Percentiles rank a stretch among this genome's conserved stretches.
Evolutionary conservation across 495 filamentous ascomycete species (phyloP).

Genomic region (Letharia lupina): DNA sequence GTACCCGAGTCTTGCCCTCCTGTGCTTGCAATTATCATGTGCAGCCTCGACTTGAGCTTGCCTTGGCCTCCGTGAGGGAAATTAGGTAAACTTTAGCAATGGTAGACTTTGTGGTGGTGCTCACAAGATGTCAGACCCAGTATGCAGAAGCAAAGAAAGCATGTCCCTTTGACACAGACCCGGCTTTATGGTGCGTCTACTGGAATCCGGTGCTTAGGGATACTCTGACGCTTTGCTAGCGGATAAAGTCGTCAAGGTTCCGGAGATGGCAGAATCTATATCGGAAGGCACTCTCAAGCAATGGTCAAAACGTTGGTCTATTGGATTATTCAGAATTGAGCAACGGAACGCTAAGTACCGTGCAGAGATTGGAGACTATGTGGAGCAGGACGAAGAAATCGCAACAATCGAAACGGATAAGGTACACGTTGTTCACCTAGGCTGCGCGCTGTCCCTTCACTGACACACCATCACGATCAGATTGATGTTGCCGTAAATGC

Average conservation of each 20-base stretch:
- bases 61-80: not conserved
- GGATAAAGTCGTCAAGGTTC: conserved; percentile 83
- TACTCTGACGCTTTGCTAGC: conserved; percentile 36
- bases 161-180: not conserved
- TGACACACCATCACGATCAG: conserved; percentile 37
- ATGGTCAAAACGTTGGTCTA: conserved; percentile 68
- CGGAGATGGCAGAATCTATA: conserved; percentile 97
- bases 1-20: not conserved
- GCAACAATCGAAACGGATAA: conserved; percentile 99
- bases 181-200: conserved; percentile 16
- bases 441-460: not conserved
- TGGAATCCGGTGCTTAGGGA: not conserved
- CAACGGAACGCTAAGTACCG: conserved; percentile 63
- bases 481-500: conserved; percentile 96
- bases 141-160: conserved; percentile 5
- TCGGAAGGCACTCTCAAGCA: conserved; percentile 96
- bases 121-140: conserved; percentile 1
- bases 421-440: conserved; percentile 41
- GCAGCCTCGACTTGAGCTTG: not conserved
- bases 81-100: not conserved
- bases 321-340: conserved; percentile 73
- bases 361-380: conserved; percentile 82
- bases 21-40: conserved; percentile 6
- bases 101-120: not conserved
- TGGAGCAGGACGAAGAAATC: conserved; percentile 95